These are phyloP conservation scores for Umbelopsis isabellina DNA, from an alignment of 192 early-diverging fungal species.

Conservation along the genomic window DNA sequence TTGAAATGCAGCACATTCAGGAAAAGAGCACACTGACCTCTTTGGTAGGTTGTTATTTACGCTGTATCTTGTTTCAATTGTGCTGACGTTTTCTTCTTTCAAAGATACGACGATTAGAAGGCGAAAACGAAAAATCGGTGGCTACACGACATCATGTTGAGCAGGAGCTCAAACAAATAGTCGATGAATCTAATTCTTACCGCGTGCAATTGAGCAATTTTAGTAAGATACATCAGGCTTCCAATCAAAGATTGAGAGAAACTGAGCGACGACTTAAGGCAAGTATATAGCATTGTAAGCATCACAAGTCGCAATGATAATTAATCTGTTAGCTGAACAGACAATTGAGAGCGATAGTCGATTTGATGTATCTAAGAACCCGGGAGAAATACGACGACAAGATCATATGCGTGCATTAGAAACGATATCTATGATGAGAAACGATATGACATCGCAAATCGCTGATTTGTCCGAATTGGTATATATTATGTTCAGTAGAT, in stretches of 20 bases:
- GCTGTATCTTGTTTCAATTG: not conserved
- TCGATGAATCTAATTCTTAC: constrained; percentile 14
- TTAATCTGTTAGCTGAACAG: not conserved
- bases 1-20: constrained; percentile 17
- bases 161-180: constrained; percentile 1
- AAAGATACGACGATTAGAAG: constrained; percentile 9
- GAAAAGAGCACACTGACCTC: constrained; percentile 1
- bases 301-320: not conserved
- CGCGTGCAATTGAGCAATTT: constrained; percentile 3
- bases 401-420: constrained; percentile 10
- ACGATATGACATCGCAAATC: not conserved
- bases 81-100: not conserved
- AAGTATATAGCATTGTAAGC: not conserved
- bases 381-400: not conserved
- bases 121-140: constrained; percentile 15
- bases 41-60: not conserved
- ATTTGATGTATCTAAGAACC: not conserved
- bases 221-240: constrained; percentile 7
- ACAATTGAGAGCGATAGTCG: not conserved
- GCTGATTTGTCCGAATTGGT: constrained; percentile 3
- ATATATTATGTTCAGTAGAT: not conserved
- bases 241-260: constrained; percentile 7
- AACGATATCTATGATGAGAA: not conserved
- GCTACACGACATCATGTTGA: constrained; percentile 7
- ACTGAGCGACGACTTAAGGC: constrained; percentile 5